phyloP scores from a whole-genome alignment of 805 yeast species.

The Saturnispora sekii region DNA sequence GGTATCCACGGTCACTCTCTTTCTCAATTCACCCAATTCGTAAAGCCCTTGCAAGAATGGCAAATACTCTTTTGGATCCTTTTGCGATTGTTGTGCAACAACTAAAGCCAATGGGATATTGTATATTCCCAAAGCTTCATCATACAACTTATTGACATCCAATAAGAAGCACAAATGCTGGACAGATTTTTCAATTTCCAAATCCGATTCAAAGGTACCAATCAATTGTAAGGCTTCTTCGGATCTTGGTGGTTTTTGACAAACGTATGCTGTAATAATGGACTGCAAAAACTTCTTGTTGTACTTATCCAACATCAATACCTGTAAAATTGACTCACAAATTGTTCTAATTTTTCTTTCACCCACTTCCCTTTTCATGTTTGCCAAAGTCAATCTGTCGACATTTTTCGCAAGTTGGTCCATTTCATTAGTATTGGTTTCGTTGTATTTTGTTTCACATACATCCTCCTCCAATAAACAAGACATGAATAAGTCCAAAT shows the following conservation, averaged over 20 bases:
- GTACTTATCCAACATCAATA: slow-evolving; percentile 43
- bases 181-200: slow-evolving; percentile 48
- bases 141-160: slow-evolving; percentile 77
- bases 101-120: slow-evolving; percentile 70
- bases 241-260: slow-evolving; percentile 81
- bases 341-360: slow-evolving; percentile 56
- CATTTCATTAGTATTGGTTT: slow-evolving; percentile 34
- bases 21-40: slow-evolving; percentile 54
- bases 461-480: slow-evolving; percentile 84
- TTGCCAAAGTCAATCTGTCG: slow-evolving; percentile 3
- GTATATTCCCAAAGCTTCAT: slow-evolving; percentile 71
- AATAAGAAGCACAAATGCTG: slow-evolving; percentile 84
- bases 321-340: slow-evolving; percentile 59
- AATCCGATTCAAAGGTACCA: slow-evolving; percentile 37
- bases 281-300: slow-evolving; percentile 58
- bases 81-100: slow-evolving; percentile 93
- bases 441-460: slow-evolving; percentile 67
- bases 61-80: slow-evolving; percentile 93
- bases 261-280: slow-evolving; percentile 83
- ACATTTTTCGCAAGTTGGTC: slow-evolving; percentile 3
- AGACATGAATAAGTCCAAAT: slow-evolving; percentile 79
- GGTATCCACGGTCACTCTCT: slow-evolving; percentile 71
- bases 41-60: slow-evolving; percentile 82
- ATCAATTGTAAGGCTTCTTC: slow-evolving; percentile 63
- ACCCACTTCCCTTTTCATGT: slow-evolving; percentile 13